Evolutionary conservation across 1,139 yeast genomes (phyloP).

Genomic region (Oligophagozyma castellii): DNA sequence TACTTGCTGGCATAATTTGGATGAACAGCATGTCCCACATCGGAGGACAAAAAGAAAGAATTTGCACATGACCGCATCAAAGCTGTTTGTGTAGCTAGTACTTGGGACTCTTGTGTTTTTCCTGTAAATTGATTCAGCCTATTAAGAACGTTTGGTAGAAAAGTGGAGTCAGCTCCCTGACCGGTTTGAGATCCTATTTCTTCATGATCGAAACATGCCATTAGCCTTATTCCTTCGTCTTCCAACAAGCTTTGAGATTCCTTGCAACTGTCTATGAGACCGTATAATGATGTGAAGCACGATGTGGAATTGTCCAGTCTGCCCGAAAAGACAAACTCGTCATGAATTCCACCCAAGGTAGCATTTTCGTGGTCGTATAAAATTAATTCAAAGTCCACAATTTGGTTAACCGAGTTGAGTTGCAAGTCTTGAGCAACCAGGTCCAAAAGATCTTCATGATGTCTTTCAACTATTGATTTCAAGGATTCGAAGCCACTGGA

Average conservation of each 20-base stretch:
- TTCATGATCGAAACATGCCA: conserved; percentile 86
- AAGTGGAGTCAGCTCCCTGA: conserved; percentile 92
- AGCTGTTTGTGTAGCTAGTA: conserved; percentile 52
- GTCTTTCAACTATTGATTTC: conserved; percentile 55
- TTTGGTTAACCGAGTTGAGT: conserved; percentile 34
- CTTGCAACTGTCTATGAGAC: conserved; percentile 39
- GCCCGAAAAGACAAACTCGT: conserved; percentile 89
- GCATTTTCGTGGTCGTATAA: conserved; percentile 78
- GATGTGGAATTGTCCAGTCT: conserved; percentile 84
- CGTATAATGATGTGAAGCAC: conserved; percentile 67
- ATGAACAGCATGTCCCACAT: conserved; percentile 94
- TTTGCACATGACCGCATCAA: too few relatives aligned
- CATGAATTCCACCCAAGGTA: conserved; percentile 72
- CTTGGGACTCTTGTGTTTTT: conserved; percentile 23
- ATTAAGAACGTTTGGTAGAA: conserved; percentile 63
- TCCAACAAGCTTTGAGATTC: conserved; percentile 29
- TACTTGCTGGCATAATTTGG: conserved; percentile 75
- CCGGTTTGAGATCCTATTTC: conserved; percentile 90
- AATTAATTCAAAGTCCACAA: conserved; percentile 86
- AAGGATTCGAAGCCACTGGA: conserved; percentile 45
- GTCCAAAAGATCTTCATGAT: conserved; percentile 54
- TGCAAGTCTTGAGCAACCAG: conserved; percentile 53
- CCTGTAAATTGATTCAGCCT: conserved; percentile 41
- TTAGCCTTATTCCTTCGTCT: conserved; percentile 50
- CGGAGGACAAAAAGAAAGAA: conserved; percentile 83